Evolutionary conservation across 306 rosid genomes (phyloP).

Genomic region (Cajanus cajan): DNA sequence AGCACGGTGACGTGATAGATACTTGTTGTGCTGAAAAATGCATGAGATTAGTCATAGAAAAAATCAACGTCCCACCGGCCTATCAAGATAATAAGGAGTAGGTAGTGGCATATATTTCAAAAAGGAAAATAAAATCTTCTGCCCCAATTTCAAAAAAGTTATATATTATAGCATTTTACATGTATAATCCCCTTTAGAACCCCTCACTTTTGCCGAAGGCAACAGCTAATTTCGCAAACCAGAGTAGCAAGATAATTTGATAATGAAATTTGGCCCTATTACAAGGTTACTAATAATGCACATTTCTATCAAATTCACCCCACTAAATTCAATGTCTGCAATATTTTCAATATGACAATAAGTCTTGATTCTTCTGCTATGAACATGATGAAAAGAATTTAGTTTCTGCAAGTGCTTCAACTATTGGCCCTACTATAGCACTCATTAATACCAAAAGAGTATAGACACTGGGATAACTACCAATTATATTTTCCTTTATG

Average conservation of each 20-base stretch:
- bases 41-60: constrained; percentile 13
- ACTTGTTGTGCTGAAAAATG: background rate
- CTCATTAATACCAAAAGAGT: background rate
- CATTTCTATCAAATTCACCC: constrained; percentile 6
- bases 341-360: background rate
- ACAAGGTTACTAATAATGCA: background rate
- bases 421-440: background rate
- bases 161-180: background rate
- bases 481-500: constrained; percentile 17
- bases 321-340: background rate
- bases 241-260: background rate
- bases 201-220: background rate
- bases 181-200: background rate
- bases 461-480: constrained; percentile 6
- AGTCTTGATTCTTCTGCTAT: constrained; percentile 1
- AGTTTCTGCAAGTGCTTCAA: constrained; percentile 8
- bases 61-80: constrained; percentile 14
- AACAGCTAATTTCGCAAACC: background rate
- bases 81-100: background rate
- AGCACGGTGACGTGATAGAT: constrained; percentile 3
- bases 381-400: constrained; percentile 22
- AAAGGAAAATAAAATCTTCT: background rate
- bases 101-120: background rate
- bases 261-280: background rate
- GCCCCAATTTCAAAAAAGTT: no score